Evolutionary conservation across 1,139 yeast genomes (phyloP).

Genomic region (Kodamaea suecica): DNA sequence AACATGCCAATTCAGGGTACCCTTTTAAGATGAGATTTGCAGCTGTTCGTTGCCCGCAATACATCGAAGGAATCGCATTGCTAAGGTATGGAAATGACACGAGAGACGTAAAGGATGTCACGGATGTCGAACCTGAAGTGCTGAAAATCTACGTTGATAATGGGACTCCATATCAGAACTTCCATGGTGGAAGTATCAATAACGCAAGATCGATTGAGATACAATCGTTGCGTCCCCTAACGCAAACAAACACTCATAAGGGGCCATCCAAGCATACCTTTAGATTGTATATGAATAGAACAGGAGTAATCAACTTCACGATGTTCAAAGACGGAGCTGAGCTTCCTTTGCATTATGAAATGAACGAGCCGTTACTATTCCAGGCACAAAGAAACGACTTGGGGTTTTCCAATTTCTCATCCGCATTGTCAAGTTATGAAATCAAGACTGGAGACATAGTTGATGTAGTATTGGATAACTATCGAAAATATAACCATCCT

Average conservation of each 20-base stretch:
- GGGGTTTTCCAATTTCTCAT: slow-evolving; percentile 7
- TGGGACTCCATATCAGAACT: slow-evolving; percentile 8
- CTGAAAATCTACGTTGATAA: neutral
- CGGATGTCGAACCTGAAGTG: too few relatives aligned
- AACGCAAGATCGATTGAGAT: slow-evolving; percentile 8
- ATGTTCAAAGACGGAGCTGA: slow-evolving; percentile 23
- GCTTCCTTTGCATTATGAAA: slow-evolving; percentile 19
- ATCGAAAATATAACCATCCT: slow-evolving; percentile 28
- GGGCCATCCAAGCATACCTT: slow-evolving; percentile 24
- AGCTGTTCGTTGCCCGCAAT: slow-evolving; percentile 28
- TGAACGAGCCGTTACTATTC: slow-evolving; percentile 17
- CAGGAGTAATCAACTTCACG: slow-evolving; percentile 26
- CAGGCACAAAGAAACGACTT: slow-evolving; percentile 5
- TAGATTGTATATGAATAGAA: slow-evolving; percentile 22
- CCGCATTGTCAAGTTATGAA: slow-evolving; percentile 15
- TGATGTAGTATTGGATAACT: slow-evolving; percentile 30
- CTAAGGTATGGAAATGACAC: slow-evolving; percentile 20
- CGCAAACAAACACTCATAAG: slow-evolving; percentile 7
- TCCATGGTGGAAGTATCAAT: slow-evolving; percentile 7
- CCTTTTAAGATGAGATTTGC: slow-evolving; percentile 23
- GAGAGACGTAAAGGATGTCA: neutral
- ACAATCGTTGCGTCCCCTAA: slow-evolving; percentile 16
- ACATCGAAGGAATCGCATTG: slow-evolving; percentile 27
- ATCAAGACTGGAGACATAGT: slow-evolving; percentile 24
- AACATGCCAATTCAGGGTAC: slow-evolving; percentile 10